phyloP scores from a whole-genome alignment of 2,329 filamentous ascomycete species.

The Hypoxylon sp. region DNA sequence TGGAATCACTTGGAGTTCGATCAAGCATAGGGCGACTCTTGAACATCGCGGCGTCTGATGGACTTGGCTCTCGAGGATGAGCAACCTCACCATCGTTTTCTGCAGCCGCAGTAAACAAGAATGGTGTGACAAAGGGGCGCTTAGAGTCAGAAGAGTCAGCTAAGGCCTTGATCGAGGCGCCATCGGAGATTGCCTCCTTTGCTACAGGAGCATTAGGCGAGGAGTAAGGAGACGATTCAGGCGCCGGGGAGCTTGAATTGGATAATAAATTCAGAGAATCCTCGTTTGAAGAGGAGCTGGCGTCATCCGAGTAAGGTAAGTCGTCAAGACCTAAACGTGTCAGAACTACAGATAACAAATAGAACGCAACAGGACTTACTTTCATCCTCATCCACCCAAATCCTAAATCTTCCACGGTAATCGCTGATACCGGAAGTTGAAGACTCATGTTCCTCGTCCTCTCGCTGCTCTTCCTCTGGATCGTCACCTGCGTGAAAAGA shows the following conservation, averaged over 20 bases:
- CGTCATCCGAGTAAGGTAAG: slow-evolving; percentile 29
- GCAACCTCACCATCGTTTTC: not conserved
- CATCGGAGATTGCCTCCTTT: not conserved
- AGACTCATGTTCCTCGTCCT: slow-evolving; percentile 19
- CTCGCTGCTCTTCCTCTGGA: no score
- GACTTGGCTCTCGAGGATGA: slow-evolving; percentile 46
- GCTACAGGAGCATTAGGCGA: slow-evolving; percentile 11
- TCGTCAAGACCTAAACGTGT: slow-evolving; percentile 14
- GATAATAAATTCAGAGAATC: slow-evolving; percentile 16
- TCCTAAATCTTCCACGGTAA: slow-evolving; percentile 6
- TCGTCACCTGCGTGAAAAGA: slow-evolving; percentile 7
- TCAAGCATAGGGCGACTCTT: slow-evolving; percentile 52
- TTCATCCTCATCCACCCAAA: slow-evolving; percentile 36
- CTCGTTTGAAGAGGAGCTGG: slow-evolving; percentile 28
- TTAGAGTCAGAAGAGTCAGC: slow-evolving; percentile 5
- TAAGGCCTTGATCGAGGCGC: not conserved
- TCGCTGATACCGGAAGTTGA: slow-evolving; percentile 23
- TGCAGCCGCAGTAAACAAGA: slow-evolving; percentile 13
- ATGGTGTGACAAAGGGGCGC: slow-evolving; percentile 26
- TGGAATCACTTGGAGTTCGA: slow-evolving; percentile 41
- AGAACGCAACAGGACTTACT: slow-evolving; percentile 25
- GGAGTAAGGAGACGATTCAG: slow-evolving; percentile 12
- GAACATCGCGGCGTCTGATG: slow-evolving; percentile 52
- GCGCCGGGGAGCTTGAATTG: slow-evolving; percentile 7
- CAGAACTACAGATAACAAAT: not conserved